Conservation (phyloP, 768 basidiomycete genomes). For the Floccularia luteovirens region DNA sequence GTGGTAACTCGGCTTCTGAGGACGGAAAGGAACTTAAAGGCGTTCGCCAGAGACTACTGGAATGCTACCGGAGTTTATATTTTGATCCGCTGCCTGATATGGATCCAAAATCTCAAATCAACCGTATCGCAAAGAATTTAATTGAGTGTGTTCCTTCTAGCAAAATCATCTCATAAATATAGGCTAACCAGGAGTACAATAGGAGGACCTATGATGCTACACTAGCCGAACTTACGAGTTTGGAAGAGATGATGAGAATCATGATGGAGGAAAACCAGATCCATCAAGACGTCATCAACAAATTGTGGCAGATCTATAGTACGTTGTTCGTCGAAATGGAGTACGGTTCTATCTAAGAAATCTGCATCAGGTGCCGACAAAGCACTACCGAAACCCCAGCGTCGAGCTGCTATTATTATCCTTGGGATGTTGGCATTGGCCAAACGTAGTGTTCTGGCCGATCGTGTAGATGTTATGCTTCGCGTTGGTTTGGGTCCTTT, state of each 20-base stretch:
- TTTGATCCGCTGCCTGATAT: slow-evolving; percentile 76
- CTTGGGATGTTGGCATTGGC: slow-evolving; percentile 96
- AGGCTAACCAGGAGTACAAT: neutral
- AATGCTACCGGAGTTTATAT: slow-evolving; percentile 83
- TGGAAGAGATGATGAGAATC: slow-evolving; percentile 94
- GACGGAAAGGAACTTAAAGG: slow-evolving; percentile 76
- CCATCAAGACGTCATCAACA: slow-evolving; percentile 77
- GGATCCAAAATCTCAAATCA: slow-evolving; percentile 80
- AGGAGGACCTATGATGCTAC: slow-evolving; percentile 91
- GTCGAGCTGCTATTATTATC: slow-evolving; percentile 93
- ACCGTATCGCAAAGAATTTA: slow-evolving; percentile 92
- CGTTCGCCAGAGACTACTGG: slow-evolving; percentile 77
- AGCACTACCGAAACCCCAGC: slow-evolving; percentile 71
- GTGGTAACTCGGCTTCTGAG: slow-evolving; percentile 55
- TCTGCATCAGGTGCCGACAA: slow-evolving; percentile 54
- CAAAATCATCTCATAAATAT: neutral
- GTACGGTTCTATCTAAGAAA: neutral
- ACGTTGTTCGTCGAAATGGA: slow-evolving; percentile 17
- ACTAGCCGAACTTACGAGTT: slow-evolving; percentile 88
- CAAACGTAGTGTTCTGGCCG: slow-evolving; percentile 62
- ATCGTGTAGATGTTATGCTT: slow-evolving; percentile 79
- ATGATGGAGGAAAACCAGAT: slow-evolving; percentile 91
- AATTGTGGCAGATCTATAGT: slow-evolving; percentile 98
- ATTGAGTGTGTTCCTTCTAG: slow-evolving; percentile 62
- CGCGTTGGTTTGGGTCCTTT: slow-evolving; percentile 79